phyloP scores from a whole-genome alignment of 148 eudicot genomes.

The Fagopyrum esculentum region DNA sequence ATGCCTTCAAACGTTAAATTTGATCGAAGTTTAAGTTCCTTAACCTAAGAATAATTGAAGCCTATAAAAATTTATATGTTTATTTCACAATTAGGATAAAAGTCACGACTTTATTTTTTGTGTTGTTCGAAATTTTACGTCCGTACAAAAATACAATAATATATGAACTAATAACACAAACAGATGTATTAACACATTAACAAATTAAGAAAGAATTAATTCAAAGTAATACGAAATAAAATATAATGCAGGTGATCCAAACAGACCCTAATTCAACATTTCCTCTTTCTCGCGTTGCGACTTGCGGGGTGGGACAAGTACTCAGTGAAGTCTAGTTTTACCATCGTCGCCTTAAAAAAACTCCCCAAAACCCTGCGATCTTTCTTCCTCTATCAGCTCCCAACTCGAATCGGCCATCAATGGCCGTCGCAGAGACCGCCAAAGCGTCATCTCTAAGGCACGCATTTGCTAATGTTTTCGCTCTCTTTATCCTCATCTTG shows the following conservation, averaged over 20 bases:
- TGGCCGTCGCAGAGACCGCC: conserved; percentile 59
- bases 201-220: too few relatives aligned
- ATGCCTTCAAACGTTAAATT: too few relatives aligned
- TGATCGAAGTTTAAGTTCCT: too few relatives aligned
- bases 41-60: too few relatives aligned
- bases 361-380: conserved; percentile 15
- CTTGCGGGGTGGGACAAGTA: background rate
- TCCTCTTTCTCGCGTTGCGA: background rate
- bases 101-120: too few relatives aligned
- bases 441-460: conserved; percentile 41
- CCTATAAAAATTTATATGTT: too few relatives aligned
- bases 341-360: background rate
- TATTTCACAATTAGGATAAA: too few relatives aligned
- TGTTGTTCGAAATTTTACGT: too few relatives aligned
- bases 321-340: background rate
- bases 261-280: background rate
- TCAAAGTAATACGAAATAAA: too few relatives aligned
- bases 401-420: conserved; percentile 22
- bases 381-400: background rate
- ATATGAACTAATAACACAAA: too few relatives aligned
- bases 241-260: background rate
- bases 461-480: conserved; percentile 81
- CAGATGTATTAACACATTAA: too few relatives aligned
- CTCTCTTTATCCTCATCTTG: conserved; percentile 65
- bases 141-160: too few relatives aligned